phyloP scores from a whole-genome alignment of 1,284 basidiomycete species.

The Cryptococcus jaspeensis region DNA sequence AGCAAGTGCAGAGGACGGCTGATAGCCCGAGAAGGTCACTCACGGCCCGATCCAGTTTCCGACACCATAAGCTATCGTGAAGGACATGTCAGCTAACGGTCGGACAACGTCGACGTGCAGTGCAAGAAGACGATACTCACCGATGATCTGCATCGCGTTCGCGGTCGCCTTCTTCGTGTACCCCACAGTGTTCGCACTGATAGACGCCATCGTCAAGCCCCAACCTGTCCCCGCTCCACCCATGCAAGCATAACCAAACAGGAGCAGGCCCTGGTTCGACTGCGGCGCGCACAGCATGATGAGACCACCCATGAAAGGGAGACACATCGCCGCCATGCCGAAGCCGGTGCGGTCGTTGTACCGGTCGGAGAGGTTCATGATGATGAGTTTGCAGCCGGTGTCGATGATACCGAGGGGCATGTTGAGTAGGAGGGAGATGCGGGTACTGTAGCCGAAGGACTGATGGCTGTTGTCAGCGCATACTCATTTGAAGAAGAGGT shows the following conservation, averaged over 20 bases:
- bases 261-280: conserved; percentile 14
- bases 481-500: too few relatives aligned
- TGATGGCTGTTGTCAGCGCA: not conserved
- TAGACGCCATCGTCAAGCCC: conserved; percentile 23
- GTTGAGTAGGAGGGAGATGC: conserved; percentile 21
- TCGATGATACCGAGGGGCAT: conserved; percentile 28
- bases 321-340: conserved; percentile 20
- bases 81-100: too few relatives aligned
- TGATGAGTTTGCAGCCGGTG: conserved; percentile 33
- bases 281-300: conserved; percentile 26
- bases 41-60: conserved; percentile 29
- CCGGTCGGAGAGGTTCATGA: conserved; percentile 29
- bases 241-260: conserved; percentile 24
- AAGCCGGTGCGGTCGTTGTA: conserved; percentile 29
- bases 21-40: too few relatives aligned
- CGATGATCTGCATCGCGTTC: conserved; percentile 22
- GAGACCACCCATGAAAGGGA: conserved; percentile 22
- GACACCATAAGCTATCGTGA: conserved; percentile 12
- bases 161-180: conserved; percentile 29
- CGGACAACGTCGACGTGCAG: too few relatives aligned
- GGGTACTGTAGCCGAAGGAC: conserved; percentile 13
- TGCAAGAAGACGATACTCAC: conserved; percentile 8
- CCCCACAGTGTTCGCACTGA: conserved; percentile 24
- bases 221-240: conserved; percentile 18
- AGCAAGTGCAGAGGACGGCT: too few relatives aligned